A percentile compares a stretch with the other conserved stretches of the same genome.
Evolutionary conservation across 2,329 filamentous ascomycete genomes (phyloP).

Genomic region (Pseudopithomyces chartarum): DNA sequence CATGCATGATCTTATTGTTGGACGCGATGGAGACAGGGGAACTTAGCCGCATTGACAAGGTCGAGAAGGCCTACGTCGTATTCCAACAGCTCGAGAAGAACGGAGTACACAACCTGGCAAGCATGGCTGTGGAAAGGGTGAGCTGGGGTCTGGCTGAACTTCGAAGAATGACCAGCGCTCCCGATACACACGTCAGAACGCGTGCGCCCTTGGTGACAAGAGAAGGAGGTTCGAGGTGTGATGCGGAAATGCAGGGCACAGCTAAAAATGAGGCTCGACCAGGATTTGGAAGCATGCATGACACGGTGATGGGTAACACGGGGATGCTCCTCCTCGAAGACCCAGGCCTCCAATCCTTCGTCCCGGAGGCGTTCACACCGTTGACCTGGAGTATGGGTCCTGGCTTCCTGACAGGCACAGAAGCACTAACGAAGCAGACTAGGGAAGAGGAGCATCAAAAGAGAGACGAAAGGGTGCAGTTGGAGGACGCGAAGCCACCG

Average conservation of each 20-base stretch:
- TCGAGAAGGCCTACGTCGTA: slow-evolving; percentile 48
- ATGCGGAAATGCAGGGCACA: slow-evolving; percentile 15
- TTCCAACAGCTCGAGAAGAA: slow-evolving; percentile 51
- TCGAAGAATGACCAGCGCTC: slow-evolving; percentile 10
- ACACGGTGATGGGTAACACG: slow-evolving; percentile 53
- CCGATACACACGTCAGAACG: background rate
- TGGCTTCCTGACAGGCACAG: slow-evolving; percentile 7
- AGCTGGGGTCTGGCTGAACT: slow-evolving; percentile 36
- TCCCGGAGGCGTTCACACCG: slow-evolving; percentile 39
- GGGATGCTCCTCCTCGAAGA: slow-evolving; percentile 56
- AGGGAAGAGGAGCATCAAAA: slow-evolving; percentile 19
- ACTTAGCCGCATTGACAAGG: slow-evolving; percentile 43
- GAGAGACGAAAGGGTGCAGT: slow-evolving; percentile 16
- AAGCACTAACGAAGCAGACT: slow-evolving; percentile 2
- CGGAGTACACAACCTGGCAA: slow-evolving; percentile 52
- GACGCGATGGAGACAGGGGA: slow-evolving; percentile 52
- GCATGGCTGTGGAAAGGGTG: slow-evolving; percentile 50
- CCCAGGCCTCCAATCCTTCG: slow-evolving; percentile 47
- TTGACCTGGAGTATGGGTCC: slow-evolving; percentile 34
- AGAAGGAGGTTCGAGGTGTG: slow-evolving; percentile 5
- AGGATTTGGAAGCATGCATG: slow-evolving; percentile 23
- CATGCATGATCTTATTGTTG: slow-evolving; percentile 55
- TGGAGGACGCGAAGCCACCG: slow-evolving; percentile 9
- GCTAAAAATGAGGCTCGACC: slow-evolving; percentile 19
- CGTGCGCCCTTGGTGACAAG: background rate